A percentile compares a stretch with the other conserved stretches of the same genome.
Conservation (phyloP, 1,139 yeast species). For the Yamadazyma taylorii region DNA sequence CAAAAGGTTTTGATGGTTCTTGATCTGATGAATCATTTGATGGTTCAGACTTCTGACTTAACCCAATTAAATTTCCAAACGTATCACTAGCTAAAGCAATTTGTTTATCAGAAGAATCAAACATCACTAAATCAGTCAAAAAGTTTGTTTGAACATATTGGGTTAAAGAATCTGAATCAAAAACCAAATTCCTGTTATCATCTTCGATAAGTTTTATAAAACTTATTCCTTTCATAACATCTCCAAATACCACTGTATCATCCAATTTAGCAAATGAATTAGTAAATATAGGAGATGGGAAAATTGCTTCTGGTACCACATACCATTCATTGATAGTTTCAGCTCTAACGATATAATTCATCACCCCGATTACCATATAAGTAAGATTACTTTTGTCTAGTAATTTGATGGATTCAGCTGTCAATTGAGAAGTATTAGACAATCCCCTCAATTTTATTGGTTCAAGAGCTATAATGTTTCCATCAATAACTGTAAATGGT, state of each 20-base stretch:
- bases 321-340: conserved; percentile 13
- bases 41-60: too few species aligned
- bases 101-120: conserved; percentile 3
- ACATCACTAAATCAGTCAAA: conserved; percentile 9
- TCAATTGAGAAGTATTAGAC: conserved; percentile 11
- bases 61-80: conserved; percentile 29
- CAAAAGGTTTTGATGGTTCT: conserved; percentile 3
- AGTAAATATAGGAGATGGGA: conserved; percentile 15
- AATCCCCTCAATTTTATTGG: conserved; percentile 15
- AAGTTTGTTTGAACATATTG: conserved; percentile 11
- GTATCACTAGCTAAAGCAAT: conserved; percentile 28
- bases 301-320: conserved; percentile 12
- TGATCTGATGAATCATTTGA: too few species aligned
- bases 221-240: conserved; percentile 23
- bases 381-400: conserved; percentile 8
- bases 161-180: conserved; percentile 5
- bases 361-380: conserved; percentile 18
- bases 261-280: conserved; percentile 12
- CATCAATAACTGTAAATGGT: conserved; percentile 14
- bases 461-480: conserved; percentile 11
- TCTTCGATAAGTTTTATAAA: conserved; percentile 1
- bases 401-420: conserved; percentile 13
- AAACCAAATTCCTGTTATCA: not conserved
- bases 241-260: conserved; percentile 18
- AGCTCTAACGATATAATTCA: conserved; percentile 15